Percentiles rank a stretch among this genome's conserved stretches.
These are phyloP conservation scores for Cladosporium sp. DNA, from an alignment of 2,329 filamentous ascomycete species.

Conservation along the genomic window DNA sequence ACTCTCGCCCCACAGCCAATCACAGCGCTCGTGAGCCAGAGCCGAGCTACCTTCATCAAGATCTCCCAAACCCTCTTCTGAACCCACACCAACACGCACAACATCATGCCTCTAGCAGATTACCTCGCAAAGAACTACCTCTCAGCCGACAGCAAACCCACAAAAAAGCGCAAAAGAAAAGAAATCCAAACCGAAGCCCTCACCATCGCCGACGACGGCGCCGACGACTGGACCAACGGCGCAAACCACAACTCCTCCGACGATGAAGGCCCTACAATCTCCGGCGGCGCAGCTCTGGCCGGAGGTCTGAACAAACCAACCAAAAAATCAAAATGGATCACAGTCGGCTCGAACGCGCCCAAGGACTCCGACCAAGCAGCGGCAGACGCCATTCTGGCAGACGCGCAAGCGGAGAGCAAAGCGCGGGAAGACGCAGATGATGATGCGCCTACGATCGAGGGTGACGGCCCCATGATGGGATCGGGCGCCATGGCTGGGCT, in stretches of 20 bases:
- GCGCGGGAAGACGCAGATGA: slow-evolving; percentile 30
- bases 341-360: slow-evolving; percentile 53
- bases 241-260: slow-evolving; percentile 45
- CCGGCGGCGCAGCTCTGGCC: slow-evolving; percentile 47
- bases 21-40: background rate
- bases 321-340: slow-evolving; percentile 83
- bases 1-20: slow-evolving; percentile 1
- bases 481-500: slow-evolving; percentile 84
- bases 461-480: slow-evolving; percentile 65
- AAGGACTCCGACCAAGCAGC: slow-evolving; percentile 56
- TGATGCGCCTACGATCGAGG: slow-evolving; percentile 48
- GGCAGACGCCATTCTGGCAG: slow-evolving; percentile 46
- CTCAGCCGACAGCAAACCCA: slow-evolving; percentile 57
- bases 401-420: slow-evolving; percentile 30
- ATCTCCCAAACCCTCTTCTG: background rate
- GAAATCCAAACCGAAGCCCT: slow-evolving; percentile 35
- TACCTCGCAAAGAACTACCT: slow-evolving; percentile 94
- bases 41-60: background rate
- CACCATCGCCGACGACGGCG: slow-evolving; percentile 51
- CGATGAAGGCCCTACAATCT: slow-evolving; percentile 48
- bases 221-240: slow-evolving; percentile 46
- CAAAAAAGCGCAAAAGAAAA: slow-evolving; percentile 52
- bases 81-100: background rate
- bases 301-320: slow-evolving; percentile 47
- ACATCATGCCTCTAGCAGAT: slow-evolving; percentile 62